Evolutionary conservation across 345 rosid genomes (phyloP), one percentile per base, ranked within the genome.

Genomic region (Eutrema japonicum): DNA sequence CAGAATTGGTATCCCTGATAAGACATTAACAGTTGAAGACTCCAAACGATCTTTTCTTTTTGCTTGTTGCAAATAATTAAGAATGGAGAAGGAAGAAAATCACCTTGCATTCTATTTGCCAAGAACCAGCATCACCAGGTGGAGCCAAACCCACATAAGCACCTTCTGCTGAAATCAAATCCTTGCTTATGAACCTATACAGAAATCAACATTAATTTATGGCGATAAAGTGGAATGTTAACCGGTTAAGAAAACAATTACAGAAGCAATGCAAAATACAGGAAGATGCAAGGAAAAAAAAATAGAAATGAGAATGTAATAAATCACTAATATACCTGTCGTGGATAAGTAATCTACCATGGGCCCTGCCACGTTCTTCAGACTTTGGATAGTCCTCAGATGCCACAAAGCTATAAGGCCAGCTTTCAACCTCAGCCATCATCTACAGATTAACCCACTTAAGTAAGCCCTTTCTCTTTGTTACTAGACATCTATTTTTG

Each of bases 371-470:
- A 61, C 99, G 87, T 70, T 90, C 83, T 69, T 84, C 86, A 63
- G 86, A 65, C 58, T 78, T 82, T 38, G 78, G 94, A 68, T 85
- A 92, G 61, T 90, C 98, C 78, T 92, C 92, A 37, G 96, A 92
- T 64, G 89, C 89, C 12, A 97, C 96, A 77, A 95, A 95, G 73
- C 79, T 79, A 71, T 92, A 95, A 13, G 99, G 99, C 98, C 99
- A 92, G 56, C 84, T 90, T 73, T 90, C 81, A 61, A 90, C 92
- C 81, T 95, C 96, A 63, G 38, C 72, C 79, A 73, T 84, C 96
- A 85, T 88, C 98, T 95, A 80, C 80, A 72, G 36, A 16, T 33
- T 16, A 63, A 48, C 53, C 29, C 60, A 63, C 10, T 18, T 10
- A 68, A 78, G 42, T 32, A 13, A 69, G 64, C 18, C 51, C 36